phyloP scores from a whole-genome alignment of 257 asterid genomes.

The Solanum pennellii region DNA sequence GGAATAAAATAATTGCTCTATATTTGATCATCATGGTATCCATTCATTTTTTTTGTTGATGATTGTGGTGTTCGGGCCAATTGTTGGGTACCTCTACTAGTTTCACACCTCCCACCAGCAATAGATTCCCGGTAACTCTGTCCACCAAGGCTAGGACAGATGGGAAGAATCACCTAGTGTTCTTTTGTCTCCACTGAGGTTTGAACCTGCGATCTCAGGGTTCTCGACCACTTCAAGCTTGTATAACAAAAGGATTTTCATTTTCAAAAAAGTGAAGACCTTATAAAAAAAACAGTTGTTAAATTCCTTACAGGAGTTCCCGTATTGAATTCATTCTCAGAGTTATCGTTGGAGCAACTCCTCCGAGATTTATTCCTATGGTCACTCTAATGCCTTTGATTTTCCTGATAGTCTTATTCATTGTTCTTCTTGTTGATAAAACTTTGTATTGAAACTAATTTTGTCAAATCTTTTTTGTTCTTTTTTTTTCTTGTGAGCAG shows the following conservation, averaged over 20 bases:
- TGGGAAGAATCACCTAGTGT: neutral
- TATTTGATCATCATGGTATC: neutral
- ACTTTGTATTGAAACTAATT: neutral
- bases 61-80: neutral
- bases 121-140: neutral
- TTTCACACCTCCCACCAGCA: neutral
- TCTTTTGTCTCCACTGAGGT: neutral
- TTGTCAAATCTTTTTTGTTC: neutral
- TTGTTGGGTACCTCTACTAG: neutral
- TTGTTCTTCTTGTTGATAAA: neutral
- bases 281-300: neutral
- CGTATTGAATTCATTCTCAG: neutral
- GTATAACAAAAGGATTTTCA: neutral
- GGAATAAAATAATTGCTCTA: neutral
- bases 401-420: neutral
- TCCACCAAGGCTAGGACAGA: neutral
- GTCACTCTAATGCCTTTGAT: neutral
- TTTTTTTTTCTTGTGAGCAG: slow-evolving; percentile 34
- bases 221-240: neutral
- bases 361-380: neutral
- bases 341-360: neutral
- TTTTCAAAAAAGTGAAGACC: neutral
- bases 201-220: neutral
- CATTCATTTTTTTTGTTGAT: neutral
- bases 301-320: neutral